Conservation (phyloP, 2,329 filamentous ascomycete species). For the Ceratocystis ficicola region DNA sequence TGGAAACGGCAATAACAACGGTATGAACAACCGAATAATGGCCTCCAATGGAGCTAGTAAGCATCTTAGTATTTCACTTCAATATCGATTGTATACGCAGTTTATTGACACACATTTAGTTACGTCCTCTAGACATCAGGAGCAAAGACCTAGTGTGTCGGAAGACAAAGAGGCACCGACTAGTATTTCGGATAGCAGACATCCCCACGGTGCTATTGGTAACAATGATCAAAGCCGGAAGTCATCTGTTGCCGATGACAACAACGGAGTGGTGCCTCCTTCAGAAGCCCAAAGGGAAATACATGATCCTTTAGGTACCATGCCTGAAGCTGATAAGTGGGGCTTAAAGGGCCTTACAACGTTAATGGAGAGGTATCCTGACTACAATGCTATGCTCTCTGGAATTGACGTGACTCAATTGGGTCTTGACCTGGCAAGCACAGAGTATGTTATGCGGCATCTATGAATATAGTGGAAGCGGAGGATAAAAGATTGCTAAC, state of each 20-base stretch:
- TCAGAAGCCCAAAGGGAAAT: slow-evolving; percentile 28
- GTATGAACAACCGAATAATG: neutral
- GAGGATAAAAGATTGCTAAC: slow-evolving; percentile 21
- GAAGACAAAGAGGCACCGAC: slow-evolving; percentile 34
- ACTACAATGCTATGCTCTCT: slow-evolving; percentile 48
- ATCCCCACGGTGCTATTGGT: slow-evolving; percentile 38
- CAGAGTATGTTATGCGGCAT: slow-evolving; percentile 38
- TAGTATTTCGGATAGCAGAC: slow-evolving; percentile 30
- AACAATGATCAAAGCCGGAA: slow-evolving; percentile 32
- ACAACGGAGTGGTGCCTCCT: slow-evolving; percentile 29
- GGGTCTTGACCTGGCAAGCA: slow-evolving; percentile 45
- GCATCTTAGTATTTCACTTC: neutral
- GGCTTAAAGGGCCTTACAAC: slow-evolving; percentile 52
- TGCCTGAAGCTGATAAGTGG: slow-evolving; percentile 52
- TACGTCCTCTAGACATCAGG: slow-evolving; percentile 18
- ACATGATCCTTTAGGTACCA: slow-evolving; percentile 48
- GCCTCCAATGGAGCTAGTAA: neutral
- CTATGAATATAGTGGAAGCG: slow-evolving; percentile 18
- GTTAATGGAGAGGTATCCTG: slow-evolving; percentile 51
- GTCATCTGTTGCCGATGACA: slow-evolving; percentile 34
- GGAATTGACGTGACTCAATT: slow-evolving; percentile 47
- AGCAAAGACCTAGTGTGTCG: slow-evolving; percentile 28
- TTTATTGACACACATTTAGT: neutral
- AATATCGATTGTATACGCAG: neutral
- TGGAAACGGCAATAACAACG: neutral